phyloP scores from a whole-genome alignment of 306 rosid genomes.

The Vigna hirtella region DNA sequence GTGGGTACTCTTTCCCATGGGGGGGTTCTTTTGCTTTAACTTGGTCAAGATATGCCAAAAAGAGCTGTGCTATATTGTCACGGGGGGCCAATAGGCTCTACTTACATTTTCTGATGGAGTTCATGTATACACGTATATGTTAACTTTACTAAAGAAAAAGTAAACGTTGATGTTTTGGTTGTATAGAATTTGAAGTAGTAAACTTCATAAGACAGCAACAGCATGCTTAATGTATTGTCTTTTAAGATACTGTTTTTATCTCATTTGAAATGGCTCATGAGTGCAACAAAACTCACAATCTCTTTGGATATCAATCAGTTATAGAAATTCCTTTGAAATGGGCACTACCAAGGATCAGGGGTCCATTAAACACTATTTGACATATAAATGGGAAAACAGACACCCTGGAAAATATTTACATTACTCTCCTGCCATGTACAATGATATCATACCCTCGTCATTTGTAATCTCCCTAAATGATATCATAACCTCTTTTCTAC shows the following conservation, averaged over 20 bases:
- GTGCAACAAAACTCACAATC: conserved; percentile 13
- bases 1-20: not conserved
- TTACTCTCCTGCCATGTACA: conserved; percentile 2
- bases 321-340: conserved; percentile 8
- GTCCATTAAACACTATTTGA: not conserved
- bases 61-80: conserved; percentile 24
- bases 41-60: conserved; percentile 19
- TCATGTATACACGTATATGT: not conserved
- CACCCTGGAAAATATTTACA: not conserved
- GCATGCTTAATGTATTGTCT: conserved; percentile 1
- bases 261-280: conserved; percentile 16
- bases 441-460: conserved; percentile 4
- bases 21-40: not conserved
- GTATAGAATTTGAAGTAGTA: conserved; percentile 9
- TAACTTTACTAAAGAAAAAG: not conserved
- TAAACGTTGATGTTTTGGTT: not conserved
- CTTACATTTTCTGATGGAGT: conserved; percentile 9
- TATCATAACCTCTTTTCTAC: not conserved
- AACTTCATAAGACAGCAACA: not conserved
- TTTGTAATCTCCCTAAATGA: not conserved
- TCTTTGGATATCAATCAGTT: conserved; percentile 14
- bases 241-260: not conserved
- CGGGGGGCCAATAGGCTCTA: conserved; percentile 11
- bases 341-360: not conserved
- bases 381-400: conserved; percentile 3